Percentiles rank a stretch among this genome's conserved stretches.
Conservation (phyloP, 2,329 filamentous ascomycete species). For the Alternaria angustiovoidea region DNA sequence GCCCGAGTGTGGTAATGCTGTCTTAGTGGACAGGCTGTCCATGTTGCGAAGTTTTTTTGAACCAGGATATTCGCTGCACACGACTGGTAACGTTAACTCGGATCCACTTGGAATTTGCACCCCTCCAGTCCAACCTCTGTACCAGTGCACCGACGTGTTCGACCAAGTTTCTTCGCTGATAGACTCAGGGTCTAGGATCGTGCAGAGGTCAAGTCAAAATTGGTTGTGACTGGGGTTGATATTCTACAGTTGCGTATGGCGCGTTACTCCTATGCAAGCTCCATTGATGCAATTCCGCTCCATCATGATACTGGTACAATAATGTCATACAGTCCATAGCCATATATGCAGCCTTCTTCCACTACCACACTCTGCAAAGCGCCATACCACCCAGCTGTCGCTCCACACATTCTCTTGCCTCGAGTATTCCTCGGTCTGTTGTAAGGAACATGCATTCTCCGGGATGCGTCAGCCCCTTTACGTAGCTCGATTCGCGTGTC, state of each 20-base stretch:
- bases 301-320: conserved; percentile 14
- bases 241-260: conserved; percentile 15
- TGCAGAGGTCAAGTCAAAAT: too few relatives aligned
- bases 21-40: background rate
- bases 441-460: conserved; percentile 85
- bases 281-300: conserved; percentile 2
- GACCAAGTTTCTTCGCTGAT: background rate
- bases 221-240: conserved; percentile 5
- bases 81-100: conserved; percentile 9
- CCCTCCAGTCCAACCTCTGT: background rate
- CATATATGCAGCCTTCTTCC: background rate
- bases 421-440: conserved; percentile 80
- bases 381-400: conserved; percentile 81
- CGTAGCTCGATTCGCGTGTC: conserved; percentile 70
- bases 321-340: conserved; percentile 12
- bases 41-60: background rate
- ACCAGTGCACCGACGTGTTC: background rate
- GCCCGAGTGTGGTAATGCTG: background rate
- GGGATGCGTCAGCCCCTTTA: conserved; percentile 75
- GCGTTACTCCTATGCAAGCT: background rate
- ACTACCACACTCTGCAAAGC: conserved; percentile 70
- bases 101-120: background rate
- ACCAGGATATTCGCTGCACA: conserved; percentile 6
- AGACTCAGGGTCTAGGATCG: background rate
- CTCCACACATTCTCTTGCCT: conserved; percentile 82